Evolutionary conservation across 2,329 filamentous ascomycete species (phyloP), one percentile per base, ranked within the genome.

Genomic region (Karstenula rhodostoma): DNA sequence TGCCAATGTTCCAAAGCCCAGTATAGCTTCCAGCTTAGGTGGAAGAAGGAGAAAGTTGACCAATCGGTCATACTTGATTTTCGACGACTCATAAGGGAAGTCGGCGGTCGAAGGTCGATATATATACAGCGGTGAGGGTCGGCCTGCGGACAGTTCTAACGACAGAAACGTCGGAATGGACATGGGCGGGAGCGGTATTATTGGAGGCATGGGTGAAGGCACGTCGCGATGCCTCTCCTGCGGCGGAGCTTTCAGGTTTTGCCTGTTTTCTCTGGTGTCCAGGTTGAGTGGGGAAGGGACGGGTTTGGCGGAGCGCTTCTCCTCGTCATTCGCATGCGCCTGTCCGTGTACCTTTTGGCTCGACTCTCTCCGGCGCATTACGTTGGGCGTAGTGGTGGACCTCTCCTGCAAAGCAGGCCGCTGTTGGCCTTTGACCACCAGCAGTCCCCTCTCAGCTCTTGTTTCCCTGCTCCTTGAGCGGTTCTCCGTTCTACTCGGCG

Each of bases 51-150:
- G 79, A 62, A 97, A 96, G 74, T 98, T 98, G 66, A 92, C 86
- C 13, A 99, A 83, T 42, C 96, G 89, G 75, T 98, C 93, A 61
- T 98, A 91, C 75, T 98, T 98, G 70, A 96, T 87, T 32, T 90
- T 90, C 23, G 92, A 94, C 4, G 94, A 97, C 77, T 99, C 95
- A 77, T 97, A 98, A 0, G 93, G 93, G 25, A 87, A 86, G 62
- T 89, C 87, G 62, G 77, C 82, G 42, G 79, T 80, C 5, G 80
- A 76, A 5, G 87, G 83, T 12, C 85, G 84, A 68, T 89, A 86
- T 42, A 89, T 88, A 68, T 89, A 89, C 55, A 89, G 73, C 0
- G 86, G 84, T 19, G 87, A 89, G 2, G 87, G 87, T 15, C 83
- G 79, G 35, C 83, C 82, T 2, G 87, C 86, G 0, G 87, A 85